Base-by-base conservation (phyloP, 352 stramenopile species). In the Pythium sp. region DNA sequence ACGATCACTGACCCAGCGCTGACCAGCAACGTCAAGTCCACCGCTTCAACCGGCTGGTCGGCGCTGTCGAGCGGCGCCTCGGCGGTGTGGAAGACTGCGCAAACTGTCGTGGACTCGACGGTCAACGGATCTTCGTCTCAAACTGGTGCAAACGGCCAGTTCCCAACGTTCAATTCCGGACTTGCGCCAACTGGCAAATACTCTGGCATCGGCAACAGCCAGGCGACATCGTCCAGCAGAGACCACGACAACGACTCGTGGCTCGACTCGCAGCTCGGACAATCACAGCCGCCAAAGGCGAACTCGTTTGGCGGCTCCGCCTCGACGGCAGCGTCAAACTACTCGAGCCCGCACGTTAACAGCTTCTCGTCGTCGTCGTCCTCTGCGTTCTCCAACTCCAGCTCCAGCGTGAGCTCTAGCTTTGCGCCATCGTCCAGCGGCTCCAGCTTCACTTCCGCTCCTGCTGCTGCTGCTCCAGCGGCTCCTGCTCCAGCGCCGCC, bases 21-120 rank as follows among this genome's bases (percentile, higher is more conserved):
- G 20, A 82, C 79, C 36, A 68, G 83, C 20, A 91, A 91, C 55
- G 85, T 94, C 67, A 94, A 93, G 78, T 87, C 83, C n/a, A 92
- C 83, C 5, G 87, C 87, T 5, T 81, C 85, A 8, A 86, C 82
- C 12, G 80, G 87, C 34, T 94, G 87, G 87, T 93, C 85, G 6
- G 76, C 75, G 68, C 75, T 94, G 59, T 87, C 87, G 22, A 90
- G 69, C 46, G 81, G 82, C 26, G 84, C 87, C 14, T 87, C 79
- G 5, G 78, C 85, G 0, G 72, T 92, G 11, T 79, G 87, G 70
- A 83, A 89, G 68, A 89, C 77, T 18, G 82, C 84, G 15, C 84
- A 90, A 58, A 84, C 72, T 22, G 81, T 85, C 32, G 79, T 92
- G 34, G 84, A 87, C 54, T 69, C 77, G 64, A 77, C 74, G 18